Base-by-base conservation (phyloP, 768 basidiomycete species). In the Tephrocybe sp. region DNA sequence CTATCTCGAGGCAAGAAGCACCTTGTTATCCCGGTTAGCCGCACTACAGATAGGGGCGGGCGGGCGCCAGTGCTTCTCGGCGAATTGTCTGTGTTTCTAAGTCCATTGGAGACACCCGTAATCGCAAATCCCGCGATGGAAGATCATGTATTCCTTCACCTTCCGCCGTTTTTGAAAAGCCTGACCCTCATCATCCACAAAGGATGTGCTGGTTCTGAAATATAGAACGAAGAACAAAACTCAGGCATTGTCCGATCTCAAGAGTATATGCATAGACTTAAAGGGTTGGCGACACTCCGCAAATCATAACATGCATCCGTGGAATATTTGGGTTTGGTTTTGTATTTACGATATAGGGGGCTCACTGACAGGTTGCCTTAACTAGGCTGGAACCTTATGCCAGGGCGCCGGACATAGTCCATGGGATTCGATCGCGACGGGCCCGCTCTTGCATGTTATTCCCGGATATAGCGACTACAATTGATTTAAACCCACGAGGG, bases 1-100 rank as follows among this genome's bases (percentile, higher is more conserved):
- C 15, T 18, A 1, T 16, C 44, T 25, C 47, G 51, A 31, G 34
- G 44, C 24, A 77, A 72, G 55, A 65, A 76, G 49, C 72, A 75
- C 19, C 76, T 89, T 28, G 79, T 88, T 16, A 83, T 89, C n/a
- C n/a, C n/a, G n/a, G n/a, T n/a, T n/a, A n/a, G n/a, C n/a, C n/a
- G n/a, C n/a, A n/a, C n/a, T n/a, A n/a, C n/a, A n/a, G n/a, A n/a
- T n/a, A n/a, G n/a, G n/a, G n/a, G n/a, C n/a, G n/a, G n/a, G n/a
- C n/a, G n/a, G n/a, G n/a, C n/a, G 54, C 54, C 21, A 50, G 34
- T 34, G 15, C 32, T 40, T 18, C 31, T 36, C 3, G 49, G 49
- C 13, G 40, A 47, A n/a, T 31, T 15, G 12, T 50, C 44, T n/a
- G 21, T 47, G 16, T 52, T 52, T 22, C 43, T 51, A 8, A 52